Conservation (phyloP, 2,329 filamentous ascomycete species). For the Westerdykella ornata region DNA sequence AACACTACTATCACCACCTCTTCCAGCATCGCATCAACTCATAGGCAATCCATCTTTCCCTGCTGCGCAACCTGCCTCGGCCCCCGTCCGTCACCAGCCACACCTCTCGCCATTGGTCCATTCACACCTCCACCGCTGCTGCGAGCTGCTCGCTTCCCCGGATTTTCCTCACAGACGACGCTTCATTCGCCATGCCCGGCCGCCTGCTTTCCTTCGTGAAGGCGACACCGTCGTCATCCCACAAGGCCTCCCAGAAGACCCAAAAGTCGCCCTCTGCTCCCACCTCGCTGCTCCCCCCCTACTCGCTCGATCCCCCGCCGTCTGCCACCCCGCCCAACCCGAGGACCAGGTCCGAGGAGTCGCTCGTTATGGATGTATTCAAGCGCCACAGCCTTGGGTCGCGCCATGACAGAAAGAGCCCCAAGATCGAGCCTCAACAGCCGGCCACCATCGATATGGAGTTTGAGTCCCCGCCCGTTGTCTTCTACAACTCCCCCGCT, state of each 20-base stretch:
- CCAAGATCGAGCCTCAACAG: slow-evolving; percentile 34
- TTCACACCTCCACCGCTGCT: slow-evolving; percentile 8
- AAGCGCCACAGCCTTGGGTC: slow-evolving; percentile 31
- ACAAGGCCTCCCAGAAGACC: slow-evolving; percentile 11
- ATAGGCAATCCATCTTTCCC: slow-evolving; percentile 2
- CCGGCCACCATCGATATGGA: slow-evolving; percentile 52
- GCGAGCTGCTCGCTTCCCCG: slow-evolving; percentile 22
- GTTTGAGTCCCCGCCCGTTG: slow-evolving; percentile 80
- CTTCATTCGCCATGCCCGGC: slow-evolving; percentile 35
- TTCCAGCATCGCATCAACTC: slow-evolving; percentile 34
- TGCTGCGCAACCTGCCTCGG: not conserved
- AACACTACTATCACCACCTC: slow-evolving; percentile 25
- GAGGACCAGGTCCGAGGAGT: slow-evolving; percentile 28
- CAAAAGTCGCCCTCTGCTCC: slow-evolving; percentile 13
- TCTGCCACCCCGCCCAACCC: slow-evolving; percentile 12
- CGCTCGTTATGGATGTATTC: slow-evolving; percentile 36
- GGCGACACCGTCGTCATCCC: slow-evolving; percentile 28
- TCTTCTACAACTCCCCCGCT: slow-evolving; percentile 70
- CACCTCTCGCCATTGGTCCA: slow-evolving; percentile 15
- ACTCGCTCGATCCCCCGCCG: slow-evolving; percentile 28
- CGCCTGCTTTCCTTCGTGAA: slow-evolving; percentile 31
- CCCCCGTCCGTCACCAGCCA: not conserved
- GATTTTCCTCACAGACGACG: slow-evolving; percentile 11
- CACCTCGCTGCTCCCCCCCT: slow-evolving; percentile 26
- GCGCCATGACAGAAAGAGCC: slow-evolving; percentile 30